These are phyloP conservation scores for Rutstroemia sydowiana DNA, from an alignment of 2,329 filamentous ascomycete species.

Conservation along the genomic window DNA sequence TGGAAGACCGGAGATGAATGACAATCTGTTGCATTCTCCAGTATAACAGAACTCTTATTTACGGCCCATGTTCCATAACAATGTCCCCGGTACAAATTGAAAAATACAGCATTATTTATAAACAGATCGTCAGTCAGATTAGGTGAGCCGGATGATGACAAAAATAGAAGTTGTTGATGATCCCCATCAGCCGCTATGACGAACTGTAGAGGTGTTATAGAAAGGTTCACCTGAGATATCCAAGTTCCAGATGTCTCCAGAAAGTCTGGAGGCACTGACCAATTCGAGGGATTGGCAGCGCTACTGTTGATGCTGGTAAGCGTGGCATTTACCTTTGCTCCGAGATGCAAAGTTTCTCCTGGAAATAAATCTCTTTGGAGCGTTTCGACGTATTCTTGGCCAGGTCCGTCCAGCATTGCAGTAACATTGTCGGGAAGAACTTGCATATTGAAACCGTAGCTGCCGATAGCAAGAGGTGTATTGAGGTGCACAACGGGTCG, in stretches of 20 bases:
- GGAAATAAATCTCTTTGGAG: background rate
- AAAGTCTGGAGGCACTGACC: background rate
- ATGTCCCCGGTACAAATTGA: background rate
- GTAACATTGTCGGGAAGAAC: background rate
- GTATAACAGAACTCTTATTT: background rate
- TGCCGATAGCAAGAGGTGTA: background rate
- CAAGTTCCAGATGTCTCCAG: background rate
- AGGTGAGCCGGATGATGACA: background rate
- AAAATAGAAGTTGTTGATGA: background rate
- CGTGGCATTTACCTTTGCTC: background rate
- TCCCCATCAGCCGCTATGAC: background rate
- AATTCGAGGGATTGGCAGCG: background rate
- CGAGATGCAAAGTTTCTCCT: background rate
- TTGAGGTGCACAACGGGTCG: background rate
- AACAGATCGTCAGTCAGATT: background rate
- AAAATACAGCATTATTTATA: background rate
- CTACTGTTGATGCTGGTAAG: background rate
- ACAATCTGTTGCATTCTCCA: background rate
- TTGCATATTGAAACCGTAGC: background rate
- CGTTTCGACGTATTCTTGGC: background rate
- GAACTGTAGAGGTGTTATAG: background rate
- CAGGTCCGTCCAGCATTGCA: background rate
- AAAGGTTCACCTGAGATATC: background rate
- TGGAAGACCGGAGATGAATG: background rate
- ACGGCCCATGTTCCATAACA: background rate